Evolutionary conservation across 768 basidiomycete species (phyloP), one percentile per base, ranked within the genome.

Genomic region (Suillus weaverae): DNA sequence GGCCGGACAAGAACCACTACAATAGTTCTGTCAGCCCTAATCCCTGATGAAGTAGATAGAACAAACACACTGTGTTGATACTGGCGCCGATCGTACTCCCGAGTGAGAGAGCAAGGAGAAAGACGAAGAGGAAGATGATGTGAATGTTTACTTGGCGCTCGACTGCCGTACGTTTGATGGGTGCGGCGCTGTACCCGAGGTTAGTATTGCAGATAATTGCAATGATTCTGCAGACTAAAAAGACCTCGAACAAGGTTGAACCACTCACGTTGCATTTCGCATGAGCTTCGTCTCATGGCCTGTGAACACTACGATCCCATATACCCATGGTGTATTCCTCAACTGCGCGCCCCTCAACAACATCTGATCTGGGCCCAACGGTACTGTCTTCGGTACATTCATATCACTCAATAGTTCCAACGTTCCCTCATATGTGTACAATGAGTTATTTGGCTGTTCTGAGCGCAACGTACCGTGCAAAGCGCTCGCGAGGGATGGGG

Each of bases 221-320:
- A 60, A 46, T 18, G 6, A 39, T 33, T 51, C 55, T 43, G 32
- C 57, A 60, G 32, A 22, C 51, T 30, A 38, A 7, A 63, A 26
- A 50, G 38, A 38, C 20, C 16, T 32, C 0, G 4, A 18, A 20
- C 39, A 61, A 32, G 8, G 16, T 11, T 33, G 22, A 41, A 43
- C 32, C 1, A 81, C 94, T 80, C 72, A 95, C 95, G 96, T 98
- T 50, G 97, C 97, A 71, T 99, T 99, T 65, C 94, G 86, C 95
- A 99, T 96, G 43, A 99, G 78, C 77, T 99, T 99, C 22, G 97
- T 99, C 81, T 99, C 96, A 72, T 99, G 97, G 0, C 97, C 97
- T 0, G 95, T 97, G 70, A 95, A 98, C 48, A 99, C 91, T 39
- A 89, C 90, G 9, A 99, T 73, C 14, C 96, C 97, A 76, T 98